These are phyloP conservation scores for Chionographis japonica DNA, from an alignment of 106 monocot species.

Conservation along the genomic window DNA sequence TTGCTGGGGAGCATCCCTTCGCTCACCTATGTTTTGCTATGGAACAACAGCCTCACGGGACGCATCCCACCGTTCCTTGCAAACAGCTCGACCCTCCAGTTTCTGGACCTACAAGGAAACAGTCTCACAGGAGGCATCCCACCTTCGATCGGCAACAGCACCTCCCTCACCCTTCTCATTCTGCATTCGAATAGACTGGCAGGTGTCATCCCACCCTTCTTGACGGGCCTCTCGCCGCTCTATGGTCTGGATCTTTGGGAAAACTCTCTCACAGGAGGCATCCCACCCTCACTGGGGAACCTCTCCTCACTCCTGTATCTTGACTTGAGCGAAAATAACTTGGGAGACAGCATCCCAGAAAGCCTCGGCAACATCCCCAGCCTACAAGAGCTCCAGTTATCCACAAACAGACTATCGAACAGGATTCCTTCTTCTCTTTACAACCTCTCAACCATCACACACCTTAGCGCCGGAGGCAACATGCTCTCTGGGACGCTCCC, in stretches of 20 bases:
- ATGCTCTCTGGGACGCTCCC: conserved; percentile 5
- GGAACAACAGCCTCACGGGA: conserved; percentile 3
- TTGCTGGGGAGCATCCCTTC: too few relatives aligned
- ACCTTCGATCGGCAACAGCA: not conserved
- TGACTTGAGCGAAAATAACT: not conserved
- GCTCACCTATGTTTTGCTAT: not conserved
- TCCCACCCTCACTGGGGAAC: not conserved
- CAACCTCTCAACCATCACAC: conserved; percentile 1
- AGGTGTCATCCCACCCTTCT: conserved; percentile 9
- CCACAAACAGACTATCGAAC: not conserved
- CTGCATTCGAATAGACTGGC: conserved; percentile 7
- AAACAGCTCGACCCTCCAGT: too few relatives aligned
- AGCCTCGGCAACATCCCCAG: too few relatives aligned
- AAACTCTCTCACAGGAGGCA: conserved; percentile 14
- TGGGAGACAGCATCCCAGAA: conserved; percentile 10
- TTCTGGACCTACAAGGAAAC: too few relatives aligned
- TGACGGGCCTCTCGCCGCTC: not conserved
- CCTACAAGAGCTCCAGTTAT: not conserved
- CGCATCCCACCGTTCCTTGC: too few relatives aligned
- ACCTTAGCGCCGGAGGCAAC: not conserved
- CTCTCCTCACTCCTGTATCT: not conserved
- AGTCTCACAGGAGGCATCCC: too few relatives aligned
- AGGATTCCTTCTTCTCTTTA: conserved; percentile 10
- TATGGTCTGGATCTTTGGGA: not conserved
- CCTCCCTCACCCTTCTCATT: conserved; percentile 11